These are phyloP conservation scores for Entophlyctis luteolus DNA, from an alignment of 192 early-diverging fungal genomes.

Conservation along the genomic window DNA sequence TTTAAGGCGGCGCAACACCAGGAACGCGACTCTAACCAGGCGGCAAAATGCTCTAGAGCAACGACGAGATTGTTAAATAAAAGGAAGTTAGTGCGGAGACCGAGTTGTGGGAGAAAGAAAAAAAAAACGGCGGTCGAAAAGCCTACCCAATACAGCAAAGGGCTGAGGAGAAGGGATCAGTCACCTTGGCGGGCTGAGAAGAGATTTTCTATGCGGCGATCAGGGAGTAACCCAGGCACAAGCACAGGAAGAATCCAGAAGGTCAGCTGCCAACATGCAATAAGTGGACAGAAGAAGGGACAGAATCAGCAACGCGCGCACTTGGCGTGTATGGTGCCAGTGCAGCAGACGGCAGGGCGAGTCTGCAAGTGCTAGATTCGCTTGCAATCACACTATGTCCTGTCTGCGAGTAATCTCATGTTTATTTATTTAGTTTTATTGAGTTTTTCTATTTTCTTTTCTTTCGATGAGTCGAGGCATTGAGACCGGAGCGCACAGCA, in stretches of 20 bases:
- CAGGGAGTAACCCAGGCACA: conserved; percentile 17
- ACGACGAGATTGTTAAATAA: background rate
- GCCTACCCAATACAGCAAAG: no score
- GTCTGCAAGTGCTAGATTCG: conserved; percentile 20
- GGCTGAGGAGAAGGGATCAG: no score
- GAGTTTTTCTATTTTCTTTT: no score
- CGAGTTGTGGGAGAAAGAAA: background rate
- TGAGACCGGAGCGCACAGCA: background rate
- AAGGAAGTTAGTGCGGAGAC: background rate
- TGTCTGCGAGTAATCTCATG: no score
- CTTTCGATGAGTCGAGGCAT: no score
- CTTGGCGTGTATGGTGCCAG: background rate
- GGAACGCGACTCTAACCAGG: conserved; percentile 8
- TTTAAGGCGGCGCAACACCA: conserved; percentile 75
- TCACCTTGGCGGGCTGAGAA: conserved; percentile 14
- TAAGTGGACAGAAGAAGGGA: background rate
- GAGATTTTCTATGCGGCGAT: conserved; percentile 25
- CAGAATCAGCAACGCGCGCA: background rate
- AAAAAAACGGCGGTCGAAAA: no score
- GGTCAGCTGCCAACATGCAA: background rate
- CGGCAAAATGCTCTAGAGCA: conserved; percentile 19
- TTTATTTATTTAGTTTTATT: no score
- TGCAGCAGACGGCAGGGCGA: background rate
- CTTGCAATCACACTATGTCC: background rate
- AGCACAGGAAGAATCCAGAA: background rate